Base-by-base conservation (phyloP, 2,329 filamentous ascomycete species). In the Pseudopithomyces maydicus region DNA sequence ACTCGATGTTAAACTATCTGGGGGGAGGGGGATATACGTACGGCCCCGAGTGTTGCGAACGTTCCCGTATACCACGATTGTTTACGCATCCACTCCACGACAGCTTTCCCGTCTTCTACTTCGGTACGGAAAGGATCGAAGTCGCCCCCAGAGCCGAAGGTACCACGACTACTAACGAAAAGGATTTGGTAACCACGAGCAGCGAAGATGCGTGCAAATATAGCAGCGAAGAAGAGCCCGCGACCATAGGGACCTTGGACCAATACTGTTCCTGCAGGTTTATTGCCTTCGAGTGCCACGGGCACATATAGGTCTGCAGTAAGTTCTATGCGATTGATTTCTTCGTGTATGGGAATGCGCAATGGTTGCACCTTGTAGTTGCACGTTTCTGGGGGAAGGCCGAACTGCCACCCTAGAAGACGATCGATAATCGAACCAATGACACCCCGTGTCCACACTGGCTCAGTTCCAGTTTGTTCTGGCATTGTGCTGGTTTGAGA, bases 81-180 rank as follows among this genome's bases (percentile, higher is more conserved):
- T 23, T 59, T 29, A 15, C 59, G 44, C 58, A 64, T 64, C 56
- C 61, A 64, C 19, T 48, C 46, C 10, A 64, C 56, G 14, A 58
- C 58, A 1, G 44, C 50, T 19, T 58, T 33, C n/a, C 59, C 59
- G 23, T 62, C 61, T 29, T 59, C 32, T 8, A 44, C 58, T 29
- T 62, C 61, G 29, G 50, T 57, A 10, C 54, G 54, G 15, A 43
- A 64, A 10, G 56, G 45, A 35, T 58, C 54, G 29, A 62, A 62
- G 2, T 54, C 46, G 6, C 56, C 56, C 14, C 47, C 56, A 35
- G 61, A 64, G 22, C 53, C 52, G 49, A 59, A 62, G 10, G 58
- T 61, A 12, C 61, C 61, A 44, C 61, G 58, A 46, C 51, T 54
- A 32, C 58, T 62, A 10, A 59, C 56, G n/a, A 56, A 43, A 6